Percentiles rank a stretch among this genome's conserved stretches.
These are phyloP conservation scores for Crepidotus variabilis DNA, from an alignment of 768 basidiomycete genomes.

Conservation along the genomic window DNA sequence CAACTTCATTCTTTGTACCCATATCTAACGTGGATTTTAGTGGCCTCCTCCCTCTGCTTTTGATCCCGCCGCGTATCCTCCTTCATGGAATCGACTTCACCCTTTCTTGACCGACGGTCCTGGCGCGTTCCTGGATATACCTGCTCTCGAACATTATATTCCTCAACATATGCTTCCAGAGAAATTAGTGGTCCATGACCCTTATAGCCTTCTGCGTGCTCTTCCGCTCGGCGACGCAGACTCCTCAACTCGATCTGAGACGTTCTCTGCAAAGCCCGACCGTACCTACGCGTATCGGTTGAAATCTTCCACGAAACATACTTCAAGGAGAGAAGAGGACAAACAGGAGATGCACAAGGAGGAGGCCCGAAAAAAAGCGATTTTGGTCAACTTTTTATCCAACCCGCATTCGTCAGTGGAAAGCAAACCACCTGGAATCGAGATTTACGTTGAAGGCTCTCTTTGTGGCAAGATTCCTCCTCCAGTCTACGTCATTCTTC, in stretches of 20 bases:
- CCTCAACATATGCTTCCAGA: conserved; percentile 20
- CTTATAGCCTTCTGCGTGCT: conserved; percentile 11
- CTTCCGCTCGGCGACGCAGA: not conserved
- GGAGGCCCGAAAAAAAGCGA: not conserved
- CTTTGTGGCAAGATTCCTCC: conserved; percentile 3
- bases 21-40: not conserved
- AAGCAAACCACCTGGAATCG: not conserved
- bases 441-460: not conserved
- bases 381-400: conserved; percentile 7
- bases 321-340: not conserved
- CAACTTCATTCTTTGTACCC: too few species aligned
- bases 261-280: conserved; percentile 1
- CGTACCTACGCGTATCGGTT: conserved; percentile 10
- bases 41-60: conserved; percentile 22
- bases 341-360: not conserved
- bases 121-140: conserved; percentile 1
- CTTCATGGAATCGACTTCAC: conserved; percentile 32
- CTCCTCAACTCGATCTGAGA: not conserved
- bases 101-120: conserved; percentile 27
- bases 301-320: not conserved
- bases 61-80: conserved; percentile 30
- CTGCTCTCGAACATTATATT: conserved; percentile 20
- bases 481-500: conserved; percentile 24
- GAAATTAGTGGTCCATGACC: conserved; percentile 22
- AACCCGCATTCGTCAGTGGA: conserved; percentile 9